phyloP scores from a whole-genome alignment of 192 early-diverging fungal genomes.

The Paraglomus occultum region DNA sequence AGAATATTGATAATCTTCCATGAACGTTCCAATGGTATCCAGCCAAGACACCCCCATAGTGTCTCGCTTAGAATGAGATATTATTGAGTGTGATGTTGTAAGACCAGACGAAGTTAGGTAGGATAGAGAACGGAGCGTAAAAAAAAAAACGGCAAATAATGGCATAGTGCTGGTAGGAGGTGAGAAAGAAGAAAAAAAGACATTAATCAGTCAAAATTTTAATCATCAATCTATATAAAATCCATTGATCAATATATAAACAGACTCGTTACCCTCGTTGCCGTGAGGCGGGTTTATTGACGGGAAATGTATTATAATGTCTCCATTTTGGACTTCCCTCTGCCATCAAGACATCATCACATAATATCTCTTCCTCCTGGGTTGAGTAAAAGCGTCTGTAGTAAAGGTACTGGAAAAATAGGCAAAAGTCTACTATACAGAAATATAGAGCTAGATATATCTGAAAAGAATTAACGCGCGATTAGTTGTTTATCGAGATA shows the following conservation, averaged over 20 bases:
- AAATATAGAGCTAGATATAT: slow-evolving; percentile 52
- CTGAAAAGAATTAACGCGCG: slow-evolving; percentile 32
- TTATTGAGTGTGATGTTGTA: neutral
- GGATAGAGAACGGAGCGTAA: slow-evolving; percentile 21
- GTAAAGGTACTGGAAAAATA: slow-evolving; percentile 45
- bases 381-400: slow-evolving; percentile 25
- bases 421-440: slow-evolving; percentile 39
- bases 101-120: neutral
- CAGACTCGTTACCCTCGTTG: slow-evolving; percentile 19
- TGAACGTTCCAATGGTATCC: neutral
- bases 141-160: slow-evolving; percentile 22
- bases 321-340: slow-evolving; percentile 17
- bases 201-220: too few species aligned
- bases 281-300: slow-evolving; percentile 4
- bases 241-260: neutral
- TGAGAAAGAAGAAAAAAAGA: neutral
- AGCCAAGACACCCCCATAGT: neutral
- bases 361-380: too few species aligned
- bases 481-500: slow-evolving; percentile 26
- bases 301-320: slow-evolving; percentile 17
- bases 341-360: neutral
- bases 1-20: slow-evolving; percentile 25
- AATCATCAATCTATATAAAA: neutral
- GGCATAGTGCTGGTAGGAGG: slow-evolving; percentile 12
- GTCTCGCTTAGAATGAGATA: too few species aligned